phyloP scores from a whole-genome alignment of 2,329 filamentous ascomycete species.

The Trichoderma koningiopsis region DNA sequence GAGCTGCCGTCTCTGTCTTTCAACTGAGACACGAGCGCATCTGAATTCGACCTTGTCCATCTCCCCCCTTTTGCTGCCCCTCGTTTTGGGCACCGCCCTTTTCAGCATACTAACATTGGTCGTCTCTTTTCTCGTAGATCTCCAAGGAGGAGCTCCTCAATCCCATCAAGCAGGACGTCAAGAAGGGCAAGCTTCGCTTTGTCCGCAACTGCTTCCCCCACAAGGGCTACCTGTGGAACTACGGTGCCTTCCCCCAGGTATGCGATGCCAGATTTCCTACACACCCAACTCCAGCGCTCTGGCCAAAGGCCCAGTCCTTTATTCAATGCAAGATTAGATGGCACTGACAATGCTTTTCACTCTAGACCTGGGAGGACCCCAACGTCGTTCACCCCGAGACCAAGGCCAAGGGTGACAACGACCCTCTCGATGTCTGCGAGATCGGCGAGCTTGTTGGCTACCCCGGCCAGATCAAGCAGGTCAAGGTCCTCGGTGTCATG shows the following conservation, averaged over 20 bases:
- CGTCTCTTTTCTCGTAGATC: constrained; percentile 62
- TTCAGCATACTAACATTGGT: constrained; percentile 1
- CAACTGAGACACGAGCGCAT: neutral
- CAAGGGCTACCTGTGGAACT: constrained; percentile 99
- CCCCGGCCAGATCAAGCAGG: constrained; percentile 96
- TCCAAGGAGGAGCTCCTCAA: constrained; percentile 98
- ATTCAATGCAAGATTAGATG: neutral
- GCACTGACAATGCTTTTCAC: constrained; percentile 8
- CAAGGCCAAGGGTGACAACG: constrained; percentile 99
- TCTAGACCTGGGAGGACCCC: constrained; percentile 97
- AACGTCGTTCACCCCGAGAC: constrained; percentile 95
- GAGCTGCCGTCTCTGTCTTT: neutral
- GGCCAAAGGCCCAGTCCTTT: constrained; percentile 20
- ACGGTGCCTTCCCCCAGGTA: constrained; percentile 98
- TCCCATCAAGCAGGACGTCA: constrained; percentile 98
- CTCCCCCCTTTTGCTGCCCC: neutral
- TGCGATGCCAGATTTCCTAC: constrained; percentile 33
- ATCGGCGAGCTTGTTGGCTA: constrained; percentile 98
- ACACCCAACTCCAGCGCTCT: constrained; percentile 27
- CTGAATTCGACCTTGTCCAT: neutral
- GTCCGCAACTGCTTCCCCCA: constrained; percentile 99
- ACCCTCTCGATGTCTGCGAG: constrained; percentile 98
- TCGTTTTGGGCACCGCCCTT: neutral
- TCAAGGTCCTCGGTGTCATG: constrained; percentile 99
- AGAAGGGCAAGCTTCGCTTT: constrained; percentile 99